These are phyloP conservation scores for Peronosclerospora sorghi DNA, from an alignment of 352 stramenopile genomes.

Conservation along the genomic window DNA sequence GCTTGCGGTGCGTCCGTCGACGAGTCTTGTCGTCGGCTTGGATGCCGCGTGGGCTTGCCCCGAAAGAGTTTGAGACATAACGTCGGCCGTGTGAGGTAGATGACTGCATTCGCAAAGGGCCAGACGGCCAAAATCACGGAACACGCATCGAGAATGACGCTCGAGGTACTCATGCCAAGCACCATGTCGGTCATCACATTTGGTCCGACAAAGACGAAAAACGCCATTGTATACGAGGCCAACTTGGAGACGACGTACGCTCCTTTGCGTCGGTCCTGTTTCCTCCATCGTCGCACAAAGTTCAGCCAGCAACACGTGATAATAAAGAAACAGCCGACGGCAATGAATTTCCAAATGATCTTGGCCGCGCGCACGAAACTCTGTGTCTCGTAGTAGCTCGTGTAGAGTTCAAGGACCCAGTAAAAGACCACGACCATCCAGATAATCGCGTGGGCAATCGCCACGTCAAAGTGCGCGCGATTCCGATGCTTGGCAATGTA, in stretches of 20 bases:
- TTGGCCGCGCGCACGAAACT: constrained; percentile 37
- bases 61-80: constrained; percentile 50
- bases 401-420: constrained; percentile 63
- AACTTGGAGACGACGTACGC: constrained; percentile 70
- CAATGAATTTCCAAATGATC: constrained; percentile 68
- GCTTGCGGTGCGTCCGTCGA: no score
- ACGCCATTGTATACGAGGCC: constrained; percentile 65
- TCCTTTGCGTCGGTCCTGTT: constrained; percentile 30
- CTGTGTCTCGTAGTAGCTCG: constrained; percentile 39
- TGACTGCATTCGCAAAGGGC: constrained; percentile 65
- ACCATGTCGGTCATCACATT: constrained; percentile 58
- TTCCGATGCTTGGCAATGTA: constrained; percentile 64
- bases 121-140: constrained; percentile 60
- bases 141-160: constrained; percentile 26
- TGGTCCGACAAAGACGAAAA: constrained; percentile 61
- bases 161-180: constrained; percentile 29
- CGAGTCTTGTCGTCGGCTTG: constrained; percentile 18
- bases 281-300: constrained; percentile 42
- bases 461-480: constrained; percentile 51
- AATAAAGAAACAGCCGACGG: constrained; percentile 40
- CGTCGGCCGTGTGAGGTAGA: constrained; percentile 60
- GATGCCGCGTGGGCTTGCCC: constrained; percentile 10
- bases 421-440: constrained; percentile 73
- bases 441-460: constrained; percentile 63
- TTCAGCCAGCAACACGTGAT: constrained; percentile 48